Conservation (phyloP, 345 rosid genomes). For the Hypericum androsaemum region DNA sequence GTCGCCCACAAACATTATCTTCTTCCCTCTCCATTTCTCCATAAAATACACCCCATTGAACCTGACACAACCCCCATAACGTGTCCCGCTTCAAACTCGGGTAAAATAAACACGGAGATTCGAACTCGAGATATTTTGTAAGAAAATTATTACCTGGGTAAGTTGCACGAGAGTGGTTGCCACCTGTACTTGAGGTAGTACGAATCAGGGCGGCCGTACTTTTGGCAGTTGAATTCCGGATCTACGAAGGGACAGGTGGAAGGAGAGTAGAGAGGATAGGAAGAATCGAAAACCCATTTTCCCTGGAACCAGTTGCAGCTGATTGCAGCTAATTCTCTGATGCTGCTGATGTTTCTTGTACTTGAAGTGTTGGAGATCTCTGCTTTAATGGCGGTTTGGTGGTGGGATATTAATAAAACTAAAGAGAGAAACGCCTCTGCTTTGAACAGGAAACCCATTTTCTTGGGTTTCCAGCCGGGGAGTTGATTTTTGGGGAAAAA, state of each 20-base stretch:
- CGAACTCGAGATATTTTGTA: no score
- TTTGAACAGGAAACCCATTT: no score
- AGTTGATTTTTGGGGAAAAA: no score
- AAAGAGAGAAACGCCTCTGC: no score
- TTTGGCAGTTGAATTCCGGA: constrained; percentile 44
- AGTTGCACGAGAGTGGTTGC: constrained; percentile 48
- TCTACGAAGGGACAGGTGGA: constrained; percentile 51
- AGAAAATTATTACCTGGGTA: constrained; percentile 34
- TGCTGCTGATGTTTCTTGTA: no score
- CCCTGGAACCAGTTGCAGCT: constrained; percentile 43
- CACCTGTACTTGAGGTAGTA: constrained; percentile 49
- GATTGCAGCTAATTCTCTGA: no score
- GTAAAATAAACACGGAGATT: no score
- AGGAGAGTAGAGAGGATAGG: constrained; percentile 40
- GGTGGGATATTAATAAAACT: no score
- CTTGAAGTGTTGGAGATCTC: no score
- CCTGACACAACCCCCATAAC: constrained; percentile 27
- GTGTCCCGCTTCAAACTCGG: no score
- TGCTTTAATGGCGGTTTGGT: no score
- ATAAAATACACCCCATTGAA: constrained; percentile 68
- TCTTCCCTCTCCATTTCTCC: constrained; percentile 81
- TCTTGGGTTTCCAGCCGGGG: no score
- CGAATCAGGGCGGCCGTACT: constrained; percentile 43
- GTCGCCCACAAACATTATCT: constrained; percentile 96
- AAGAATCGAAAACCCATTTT: constrained; percentile 47